Conservation (phyloP, 139 green algal genomes). For the Haematococcus lacustris region DNA sequence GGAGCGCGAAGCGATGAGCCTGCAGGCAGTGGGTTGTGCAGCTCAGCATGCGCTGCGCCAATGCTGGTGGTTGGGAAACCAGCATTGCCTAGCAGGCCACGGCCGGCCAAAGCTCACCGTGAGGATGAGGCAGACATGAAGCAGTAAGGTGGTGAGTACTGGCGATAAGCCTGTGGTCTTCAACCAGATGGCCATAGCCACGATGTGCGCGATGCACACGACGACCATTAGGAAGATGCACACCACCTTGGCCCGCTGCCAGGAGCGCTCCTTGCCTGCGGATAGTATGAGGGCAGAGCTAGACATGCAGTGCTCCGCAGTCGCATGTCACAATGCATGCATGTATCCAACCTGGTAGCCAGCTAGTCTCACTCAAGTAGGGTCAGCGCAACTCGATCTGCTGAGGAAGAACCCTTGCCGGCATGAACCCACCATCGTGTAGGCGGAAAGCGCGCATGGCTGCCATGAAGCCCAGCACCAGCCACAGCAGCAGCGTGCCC, state of each 20-base stretch:
- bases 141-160: not conserved
- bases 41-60: too few relatives aligned
- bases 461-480: not conserved
- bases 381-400: too few relatives aligned
- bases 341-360: too few relatives aligned
- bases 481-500: not conserved
- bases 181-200: not conserved
- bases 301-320: too few relatives aligned
- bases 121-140: not conserved
- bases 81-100: too few relatives aligned
- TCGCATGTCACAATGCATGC: too few relatives aligned
- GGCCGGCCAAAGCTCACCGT: too few relatives aligned
- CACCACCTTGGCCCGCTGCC: not conserved
- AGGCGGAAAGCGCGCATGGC: not conserved
- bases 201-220: not conserved
- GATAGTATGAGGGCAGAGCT: too few relatives aligned
- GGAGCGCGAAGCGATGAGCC: not conserved
- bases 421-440: not conserved
- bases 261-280: not conserved
- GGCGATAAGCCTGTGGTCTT: not conserved
- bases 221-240: not conserved
- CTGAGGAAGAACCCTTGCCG: too few relatives aligned
- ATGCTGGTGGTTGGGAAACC: too few relatives aligned
- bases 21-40: too few relatives aligned
- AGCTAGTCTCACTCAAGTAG: too few relatives aligned